A percentile compares a stretch with the other conserved stretches of the same genome.
These are phyloP conservation scores for Phaseolus lunatus DNA, from an alignment of 306 rosid species.

Conservation along the genomic window DNA sequence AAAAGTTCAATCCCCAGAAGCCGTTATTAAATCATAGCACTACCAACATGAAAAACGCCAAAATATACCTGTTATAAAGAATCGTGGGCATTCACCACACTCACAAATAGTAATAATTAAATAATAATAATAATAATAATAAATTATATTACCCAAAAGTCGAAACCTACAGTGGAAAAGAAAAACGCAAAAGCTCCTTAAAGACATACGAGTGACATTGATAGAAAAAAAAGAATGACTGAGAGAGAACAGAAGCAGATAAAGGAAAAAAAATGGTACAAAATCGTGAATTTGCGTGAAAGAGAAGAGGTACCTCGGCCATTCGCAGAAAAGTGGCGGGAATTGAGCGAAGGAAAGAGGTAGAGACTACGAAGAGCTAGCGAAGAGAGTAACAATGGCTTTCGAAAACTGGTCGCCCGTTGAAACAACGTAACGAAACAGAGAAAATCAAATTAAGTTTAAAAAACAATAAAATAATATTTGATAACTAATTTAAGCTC, in stretches of 20 bases:
- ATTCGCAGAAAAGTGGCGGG: conserved; percentile 69
- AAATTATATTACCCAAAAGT: conserved; percentile 16
- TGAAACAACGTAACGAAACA: conserved; percentile 58
- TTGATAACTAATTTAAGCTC: not conserved
- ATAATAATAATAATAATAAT: not conserved
- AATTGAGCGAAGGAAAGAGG: conserved; percentile 66
- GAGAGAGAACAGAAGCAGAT: not conserved
- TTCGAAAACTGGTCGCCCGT: conserved; percentile 65
- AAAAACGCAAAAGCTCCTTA: conserved; percentile 41
- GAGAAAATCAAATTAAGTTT: conserved; percentile 20
- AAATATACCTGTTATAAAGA: not conserved
- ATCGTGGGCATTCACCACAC: conserved; percentile 32
- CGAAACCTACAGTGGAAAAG: conserved; percentile 34
- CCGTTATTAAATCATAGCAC: conserved; percentile 57
- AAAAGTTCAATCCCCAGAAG: conserved; percentile 51
- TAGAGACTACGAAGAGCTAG: not conserved
- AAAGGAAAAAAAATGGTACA: not conserved
- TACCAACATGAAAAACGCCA: conserved; percentile 11
- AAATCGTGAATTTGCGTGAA: conserved; percentile 5
- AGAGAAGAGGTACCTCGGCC: conserved; percentile 58
- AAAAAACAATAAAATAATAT: not conserved
- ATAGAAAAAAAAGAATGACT: not conserved
- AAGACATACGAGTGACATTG: not conserved
- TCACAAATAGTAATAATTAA: not conserved
- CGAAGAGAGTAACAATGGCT: conserved; percentile 18